Evolutionary conservation across 495 filamentous ascomycete species (phyloP).

Genomic region (Glarea lozoyensis): DNA sequence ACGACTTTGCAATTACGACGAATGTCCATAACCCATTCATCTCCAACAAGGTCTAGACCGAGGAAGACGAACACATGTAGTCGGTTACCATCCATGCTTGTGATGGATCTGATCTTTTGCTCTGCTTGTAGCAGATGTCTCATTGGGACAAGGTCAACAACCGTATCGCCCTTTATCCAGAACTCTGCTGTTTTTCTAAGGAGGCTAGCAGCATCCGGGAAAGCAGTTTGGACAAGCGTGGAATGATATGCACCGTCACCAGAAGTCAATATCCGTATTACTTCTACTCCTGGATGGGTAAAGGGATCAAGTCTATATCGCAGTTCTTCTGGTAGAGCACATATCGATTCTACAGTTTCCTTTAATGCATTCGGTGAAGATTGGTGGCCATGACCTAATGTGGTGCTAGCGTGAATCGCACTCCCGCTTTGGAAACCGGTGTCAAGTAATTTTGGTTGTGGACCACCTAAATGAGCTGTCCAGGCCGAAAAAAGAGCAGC

Average conservation of each 20-base stretch:
- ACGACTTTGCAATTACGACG: too few relatives aligned
- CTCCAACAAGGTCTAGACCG: too few relatives aligned
- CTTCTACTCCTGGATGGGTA: constrained; percentile 37
- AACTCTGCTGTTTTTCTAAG: constrained; percentile 4
- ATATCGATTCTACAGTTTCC: constrained; percentile 28
- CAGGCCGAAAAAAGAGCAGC: constrained; percentile 35
- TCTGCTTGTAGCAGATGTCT: constrained; percentile 1
- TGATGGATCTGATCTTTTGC: not conserved
- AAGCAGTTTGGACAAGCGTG: constrained; percentile 7
- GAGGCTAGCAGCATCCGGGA: constrained; percentile 7
- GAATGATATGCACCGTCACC: constrained; percentile 3
- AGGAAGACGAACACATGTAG: too few relatives aligned
- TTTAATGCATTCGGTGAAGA: constrained; percentile 44
- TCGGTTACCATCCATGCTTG: too few relatives aligned
- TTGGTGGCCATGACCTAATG: constrained; percentile 35
- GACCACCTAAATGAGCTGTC: not conserved
- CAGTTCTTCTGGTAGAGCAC: constrained; percentile 7
- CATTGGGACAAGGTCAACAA: constrained; percentile 7
- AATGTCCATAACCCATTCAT: too few relatives aligned
- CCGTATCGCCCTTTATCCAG: constrained; percentile 2
- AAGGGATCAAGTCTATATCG: constrained; percentile 20
- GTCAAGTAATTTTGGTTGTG: not conserved
- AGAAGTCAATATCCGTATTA: constrained; percentile 25
- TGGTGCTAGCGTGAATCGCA: constrained; percentile 37
- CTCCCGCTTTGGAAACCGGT: constrained; percentile 27